These are phyloP conservation scores for Trichoderma citrinoviride DNA, from an alignment of 2,329 filamentous ascomycete species.

Conservation along the genomic window DNA sequence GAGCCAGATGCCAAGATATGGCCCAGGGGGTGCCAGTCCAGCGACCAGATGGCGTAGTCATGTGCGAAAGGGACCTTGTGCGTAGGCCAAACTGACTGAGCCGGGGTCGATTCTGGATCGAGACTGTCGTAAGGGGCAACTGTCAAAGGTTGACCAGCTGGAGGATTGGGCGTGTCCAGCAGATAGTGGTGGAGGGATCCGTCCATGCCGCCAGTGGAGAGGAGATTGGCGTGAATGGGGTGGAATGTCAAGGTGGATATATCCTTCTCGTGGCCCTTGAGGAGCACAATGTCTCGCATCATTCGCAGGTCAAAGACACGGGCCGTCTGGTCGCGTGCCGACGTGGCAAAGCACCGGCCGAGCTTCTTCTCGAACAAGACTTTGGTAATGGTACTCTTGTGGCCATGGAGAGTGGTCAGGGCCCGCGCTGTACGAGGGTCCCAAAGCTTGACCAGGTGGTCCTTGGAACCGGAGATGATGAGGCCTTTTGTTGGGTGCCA, in stretches of 20 bases:
- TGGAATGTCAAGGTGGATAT: slow-evolving; percentile 93
- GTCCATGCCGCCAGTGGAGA: slow-evolving; percentile 87
- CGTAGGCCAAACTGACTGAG: slow-evolving; percentile 89
- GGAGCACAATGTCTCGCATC: slow-evolving; percentile 95
- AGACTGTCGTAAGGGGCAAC: slow-evolving; percentile 81
- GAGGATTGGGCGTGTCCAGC: slow-evolving; percentile 90
- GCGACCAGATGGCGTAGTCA: slow-evolving; percentile 93
- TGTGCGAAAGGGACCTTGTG: slow-evolving; percentile 86
- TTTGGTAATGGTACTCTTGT: slow-evolving; percentile 96
- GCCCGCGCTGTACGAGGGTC: slow-evolving; percentile 90
- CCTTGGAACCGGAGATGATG: slow-evolving; percentile 93
- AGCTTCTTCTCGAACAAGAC: slow-evolving; percentile 85
- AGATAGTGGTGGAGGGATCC: slow-evolving; percentile 91
- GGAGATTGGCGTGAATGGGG: slow-evolving; percentile 81
- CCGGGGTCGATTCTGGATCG: slow-evolving; percentile 74
- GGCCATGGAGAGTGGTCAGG: slow-evolving; percentile 88
- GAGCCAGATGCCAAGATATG: slow-evolving; percentile 94
- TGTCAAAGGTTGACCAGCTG: slow-evolving; percentile 66
- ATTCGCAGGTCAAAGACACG: slow-evolving; percentile 93
- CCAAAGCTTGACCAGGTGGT: slow-evolving; percentile 97
- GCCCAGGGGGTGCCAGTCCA: slow-evolving; percentile 96
- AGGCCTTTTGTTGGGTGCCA: slow-evolving; percentile 97
- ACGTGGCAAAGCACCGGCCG: slow-evolving; percentile 83
- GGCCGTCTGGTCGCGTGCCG: slow-evolving; percentile 87
- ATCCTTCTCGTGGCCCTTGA: slow-evolving; percentile 94